Evolutionary conservation across 352 stramenopile species (phyloP).

Genomic region (Pythium brachiatum): DNA sequence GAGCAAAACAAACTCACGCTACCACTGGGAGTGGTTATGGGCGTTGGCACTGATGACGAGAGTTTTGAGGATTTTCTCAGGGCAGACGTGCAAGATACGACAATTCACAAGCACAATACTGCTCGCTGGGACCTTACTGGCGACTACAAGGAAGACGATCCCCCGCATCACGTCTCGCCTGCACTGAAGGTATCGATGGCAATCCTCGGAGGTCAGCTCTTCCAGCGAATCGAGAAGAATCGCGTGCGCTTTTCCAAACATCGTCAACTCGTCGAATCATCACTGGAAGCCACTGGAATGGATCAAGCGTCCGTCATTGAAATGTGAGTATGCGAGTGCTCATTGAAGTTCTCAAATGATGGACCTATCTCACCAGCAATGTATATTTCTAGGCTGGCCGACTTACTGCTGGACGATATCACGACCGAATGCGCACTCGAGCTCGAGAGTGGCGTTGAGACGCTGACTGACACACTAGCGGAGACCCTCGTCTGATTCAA

Average conservation of each 20-base stretch:
- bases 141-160: not conserved
- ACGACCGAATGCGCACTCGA: constrained; percentile 36
- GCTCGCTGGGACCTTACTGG: no score
- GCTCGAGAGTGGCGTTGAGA: constrained; percentile 35
- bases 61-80: not conserved
- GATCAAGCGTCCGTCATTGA: constrained; percentile 57
- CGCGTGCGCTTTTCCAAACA: constrained; percentile 50
- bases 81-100: not conserved
- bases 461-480: constrained; percentile 39
- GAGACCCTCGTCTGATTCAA: constrained; percentile 29
- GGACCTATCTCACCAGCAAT: not conserved
- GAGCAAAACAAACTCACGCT: constrained; percentile 7
- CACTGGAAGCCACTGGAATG: constrained; percentile 53
- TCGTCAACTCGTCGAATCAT: constrained; percentile 51
- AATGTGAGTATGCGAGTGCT: constrained; percentile 36
- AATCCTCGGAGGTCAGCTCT: constrained; percentile 3
- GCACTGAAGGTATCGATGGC: constrained; percentile 6
- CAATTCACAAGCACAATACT: no score
- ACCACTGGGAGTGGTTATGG: constrained; percentile 50
- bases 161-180: not conserved
- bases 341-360: not conserved
- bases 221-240: constrained; percentile 44
- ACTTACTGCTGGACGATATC: constrained; percentile 44
- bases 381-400: constrained; percentile 30
- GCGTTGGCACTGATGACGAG: constrained; percentile 27